Conservation (phyloP, 2,329 filamentous ascomycete genomes). For the Penicillium sp. region DNA sequence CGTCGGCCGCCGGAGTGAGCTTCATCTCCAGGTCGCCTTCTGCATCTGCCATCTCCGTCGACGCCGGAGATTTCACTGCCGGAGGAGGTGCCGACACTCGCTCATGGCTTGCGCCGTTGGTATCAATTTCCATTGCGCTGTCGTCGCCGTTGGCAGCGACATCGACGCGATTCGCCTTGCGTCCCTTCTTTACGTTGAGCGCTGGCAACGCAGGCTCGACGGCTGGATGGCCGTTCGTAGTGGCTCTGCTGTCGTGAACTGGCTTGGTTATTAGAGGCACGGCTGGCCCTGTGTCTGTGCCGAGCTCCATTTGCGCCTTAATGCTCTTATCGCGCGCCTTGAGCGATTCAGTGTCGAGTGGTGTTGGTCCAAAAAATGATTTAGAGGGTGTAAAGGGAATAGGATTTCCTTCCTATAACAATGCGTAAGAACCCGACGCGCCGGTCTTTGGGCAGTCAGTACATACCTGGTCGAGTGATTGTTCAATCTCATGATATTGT, state of each 20-base stretch:
- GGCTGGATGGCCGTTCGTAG: constrained; percentile 35
- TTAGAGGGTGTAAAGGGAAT: constrained; percentile 33
- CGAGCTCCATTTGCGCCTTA: constrained; percentile 21
- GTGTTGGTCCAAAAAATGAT: constrained; percentile 47
- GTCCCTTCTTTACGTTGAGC: constrained; percentile 29
- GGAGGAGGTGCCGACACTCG: constrained; percentile 19
- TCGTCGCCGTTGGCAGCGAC: constrained; percentile 28
- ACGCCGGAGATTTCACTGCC: constrained; percentile 20
- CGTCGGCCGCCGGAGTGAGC: constrained; percentile 24
- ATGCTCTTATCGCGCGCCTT: constrained; percentile 24
- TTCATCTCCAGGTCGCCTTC: constrained; percentile 42
- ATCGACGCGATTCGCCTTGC: constrained; percentile 27
- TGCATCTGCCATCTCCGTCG: constrained; percentile 33
- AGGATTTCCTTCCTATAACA: constrained; percentile 35
- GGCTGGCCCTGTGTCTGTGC: constrained; percentile 25
- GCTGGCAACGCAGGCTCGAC: constrained; percentile 26
- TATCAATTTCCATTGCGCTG: constrained; percentile 40
- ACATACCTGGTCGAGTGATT: constrained; percentile 47
- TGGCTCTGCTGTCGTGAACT: constrained; percentile 27
- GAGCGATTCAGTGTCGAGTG: constrained; percentile 29
- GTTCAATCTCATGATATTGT: constrained; percentile 49
- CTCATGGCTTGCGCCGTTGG: constrained; percentile 29
- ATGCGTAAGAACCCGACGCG: constrained; percentile 8
- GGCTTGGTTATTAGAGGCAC: constrained; percentile 30
- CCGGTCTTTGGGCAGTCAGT: background rate